Evolutionary conservation across 2,329 filamentous ascomycete species (phyloP), one percentile per base, ranked within the genome.

Genomic region (Aspergillus neotritici): DNA sequence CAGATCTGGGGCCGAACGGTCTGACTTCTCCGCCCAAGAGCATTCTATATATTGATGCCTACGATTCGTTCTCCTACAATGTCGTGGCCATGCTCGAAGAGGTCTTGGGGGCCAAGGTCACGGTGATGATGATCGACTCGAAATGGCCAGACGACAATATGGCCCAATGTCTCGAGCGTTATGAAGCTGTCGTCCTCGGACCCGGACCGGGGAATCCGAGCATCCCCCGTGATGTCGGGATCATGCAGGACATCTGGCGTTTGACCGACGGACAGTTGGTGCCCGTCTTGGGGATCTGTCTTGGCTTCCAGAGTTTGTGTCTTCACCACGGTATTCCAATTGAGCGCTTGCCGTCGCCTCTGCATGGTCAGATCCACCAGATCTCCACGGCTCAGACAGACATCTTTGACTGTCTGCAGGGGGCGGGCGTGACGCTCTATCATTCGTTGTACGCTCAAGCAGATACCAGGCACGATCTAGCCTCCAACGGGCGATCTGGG

Each of bases 61-160:
- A 94, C 68, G 93, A 98, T 71, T 96, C 90, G 33, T 98, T 96
- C 68, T 87, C 89, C 43, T 90, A 94, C 69, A 97, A 96, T 69
- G 93, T 97, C 57, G 82, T 94, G 41, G 83, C 86, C 5, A 78
- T 95, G 29, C 75, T 97, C 36, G 78, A 84, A 54, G 80, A 83
- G 4, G 75, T 80, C 3, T 75, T 94, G 7, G 69, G 76, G 46
- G 84, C 79, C 14, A 73, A 82, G 12, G 83, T 94, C 29, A 78
- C 78, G 35, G 78, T 86, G 34, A 73, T 94, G 46, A 80, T 79
- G 50, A 89, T 94, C 55, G 86, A 87, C 56, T 73, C 73, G 3
- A 49, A 60, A 46, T 65, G 62, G 62, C 64, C 64, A 2, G 53
- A 61, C 31, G 60, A 58, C 13, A 70, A 76, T 41, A 70, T 78